Conservation (phyloP, 2,329 filamentous ascomycete genomes). For the Clonostachys byssicola region DNA sequence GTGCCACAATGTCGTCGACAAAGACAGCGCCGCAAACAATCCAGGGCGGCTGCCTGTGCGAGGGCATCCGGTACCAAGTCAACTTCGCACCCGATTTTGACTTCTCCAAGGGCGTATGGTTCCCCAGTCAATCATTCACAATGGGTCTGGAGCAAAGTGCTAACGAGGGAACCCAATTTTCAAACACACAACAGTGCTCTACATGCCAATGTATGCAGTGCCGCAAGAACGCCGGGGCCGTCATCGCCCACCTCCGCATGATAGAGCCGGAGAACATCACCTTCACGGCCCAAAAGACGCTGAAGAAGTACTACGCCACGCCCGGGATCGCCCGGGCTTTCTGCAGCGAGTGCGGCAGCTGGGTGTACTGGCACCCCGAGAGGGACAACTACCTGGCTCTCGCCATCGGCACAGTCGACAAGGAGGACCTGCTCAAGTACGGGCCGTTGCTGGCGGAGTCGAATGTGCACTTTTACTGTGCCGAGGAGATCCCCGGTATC, state of each 20-base stretch:
- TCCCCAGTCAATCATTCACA: background rate
- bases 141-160: too few species aligned
- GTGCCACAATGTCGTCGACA: too few species aligned
- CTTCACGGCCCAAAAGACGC: slow-evolving; percentile 17
- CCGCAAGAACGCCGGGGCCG: slow-evolving; percentile 43
- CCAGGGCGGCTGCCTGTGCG: slow-evolving; percentile 48
- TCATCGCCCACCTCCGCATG: slow-evolving; percentile 35
- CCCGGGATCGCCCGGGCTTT: slow-evolving; percentile 36
- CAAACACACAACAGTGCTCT: slow-evolving; percentile 20
- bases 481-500: slow-evolving; percentile 41
- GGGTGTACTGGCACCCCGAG: slow-evolving; percentile 39
- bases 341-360: slow-evolving; percentile 42
- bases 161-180: background rate
- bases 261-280: slow-evolving; percentile 9
- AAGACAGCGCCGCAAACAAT: slow-evolving; percentile 19
- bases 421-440: slow-evolving; percentile 31
- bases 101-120: slow-evolving; percentile 27
- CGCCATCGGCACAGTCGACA: slow-evolving; percentile 38
- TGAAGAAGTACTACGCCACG: slow-evolving; percentile 34
- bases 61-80: slow-evolving; percentile 40
- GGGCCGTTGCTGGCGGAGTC: slow-evolving; percentile 31
- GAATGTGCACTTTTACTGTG: slow-evolving; percentile 32
- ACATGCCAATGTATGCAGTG: slow-evolving; percentile 54
- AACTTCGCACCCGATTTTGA: slow-evolving; percentile 39
- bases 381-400: slow-evolving; percentile 20